Base-by-base conservation (phyloP, 2,329 filamentous ascomycete genomes). In the Diplocarpon rosae region DNA sequence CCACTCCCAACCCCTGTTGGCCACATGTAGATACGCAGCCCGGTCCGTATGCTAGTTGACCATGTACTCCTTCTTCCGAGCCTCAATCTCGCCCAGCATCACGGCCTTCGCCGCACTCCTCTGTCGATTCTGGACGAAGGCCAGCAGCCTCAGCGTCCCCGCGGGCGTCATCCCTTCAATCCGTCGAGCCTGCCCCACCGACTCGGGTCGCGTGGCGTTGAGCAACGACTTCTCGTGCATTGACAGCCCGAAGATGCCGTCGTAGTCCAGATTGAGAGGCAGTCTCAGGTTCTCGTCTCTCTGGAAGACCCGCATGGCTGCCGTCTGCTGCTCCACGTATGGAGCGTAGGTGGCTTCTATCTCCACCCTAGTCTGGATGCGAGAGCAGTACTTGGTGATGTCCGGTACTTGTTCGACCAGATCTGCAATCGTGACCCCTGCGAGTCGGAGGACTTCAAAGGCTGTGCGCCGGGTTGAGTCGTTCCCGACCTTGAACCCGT, bases 261-360 rank as follows among this genome's bases (percentile, higher is more conserved):
- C 71, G 57, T 95, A 98, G 56, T 95, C 79, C 12, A 96, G 62
- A 52, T 88, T 78, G 0, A 70, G 54, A 0, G 90, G 87, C 11
- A 98, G 66, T 12, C 69, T 68, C 12, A 95, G 65, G 7, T 70
- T 70, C 62, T 95, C 92, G 59, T 96, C 90, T 41, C 79, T 76
- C 47, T 78, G 68, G 62, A 94, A 83, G 6, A 74, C 71, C 28
- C 72, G 71, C 15, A 81, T 81, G 47, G 80, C 72, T 2, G 73
- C 71, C 20, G 72, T 70, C 62, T 96, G 88, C 56, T 79, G 76
- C 37, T 71, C 73, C 31, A 95, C 80, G 62, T 95, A 95, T 0
- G 90, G 90, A 1, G 84, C 86, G 62, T 98, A 98, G 2, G 76
- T 71, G 12, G 83, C 83, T 63, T 95, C 87, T 55, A 95, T 85